Conservation (phyloP, 2,329 filamentous ascomycete genomes). For the Aureobasidium sp. region DNA sequence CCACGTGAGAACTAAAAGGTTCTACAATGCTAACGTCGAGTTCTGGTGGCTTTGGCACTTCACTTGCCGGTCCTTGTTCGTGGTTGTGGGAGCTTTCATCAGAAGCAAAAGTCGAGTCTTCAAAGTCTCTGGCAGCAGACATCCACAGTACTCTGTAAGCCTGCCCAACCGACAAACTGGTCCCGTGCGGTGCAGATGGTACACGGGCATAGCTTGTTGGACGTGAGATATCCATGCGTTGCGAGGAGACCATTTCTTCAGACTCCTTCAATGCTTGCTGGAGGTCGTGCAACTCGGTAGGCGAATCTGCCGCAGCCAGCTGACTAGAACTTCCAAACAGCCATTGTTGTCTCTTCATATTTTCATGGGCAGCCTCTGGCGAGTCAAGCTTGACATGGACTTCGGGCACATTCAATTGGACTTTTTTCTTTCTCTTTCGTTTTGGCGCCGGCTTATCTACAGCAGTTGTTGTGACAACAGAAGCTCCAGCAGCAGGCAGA, state of each 20-base stretch:
- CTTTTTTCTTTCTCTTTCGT: slow-evolving; percentile 31
- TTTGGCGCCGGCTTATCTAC: slow-evolving; percentile 18
- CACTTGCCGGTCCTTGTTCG: background rate
- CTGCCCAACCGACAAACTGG: slow-evolving; percentile 25
- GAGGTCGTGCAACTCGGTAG: slow-evolving; percentile 55
- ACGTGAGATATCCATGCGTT: slow-evolving; percentile 29
- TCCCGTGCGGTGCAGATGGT: slow-evolving; percentile 25
- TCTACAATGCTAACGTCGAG: background rate
- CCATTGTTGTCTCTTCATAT: slow-evolving; percentile 64
- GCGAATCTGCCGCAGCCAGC: slow-evolving; percentile 65
- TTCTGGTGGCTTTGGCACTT: background rate
- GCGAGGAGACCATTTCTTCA: slow-evolving; percentile 33
- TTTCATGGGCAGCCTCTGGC: slow-evolving; percentile 47
- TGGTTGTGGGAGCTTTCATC: background rate
- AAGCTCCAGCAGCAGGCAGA: slow-evolving; percentile 21
- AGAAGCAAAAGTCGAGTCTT: background rate
- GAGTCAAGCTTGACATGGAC: slow-evolving; percentile 18
- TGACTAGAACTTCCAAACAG: slow-evolving; percentile 85
- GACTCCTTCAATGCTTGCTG: slow-evolving; percentile 57
- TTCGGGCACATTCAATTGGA: slow-evolving; percentile 19
- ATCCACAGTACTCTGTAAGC: slow-evolving; percentile 55
- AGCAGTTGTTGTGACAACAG: slow-evolving; percentile 23
- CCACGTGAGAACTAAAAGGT: too few relatives aligned
- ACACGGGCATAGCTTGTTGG: slow-evolving; percentile 12
- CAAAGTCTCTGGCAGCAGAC: slow-evolving; percentile 57